Evolutionary conservation across 2,329 filamentous ascomycete species (phyloP).

Genomic region (Zarea fungicola): DNA sequence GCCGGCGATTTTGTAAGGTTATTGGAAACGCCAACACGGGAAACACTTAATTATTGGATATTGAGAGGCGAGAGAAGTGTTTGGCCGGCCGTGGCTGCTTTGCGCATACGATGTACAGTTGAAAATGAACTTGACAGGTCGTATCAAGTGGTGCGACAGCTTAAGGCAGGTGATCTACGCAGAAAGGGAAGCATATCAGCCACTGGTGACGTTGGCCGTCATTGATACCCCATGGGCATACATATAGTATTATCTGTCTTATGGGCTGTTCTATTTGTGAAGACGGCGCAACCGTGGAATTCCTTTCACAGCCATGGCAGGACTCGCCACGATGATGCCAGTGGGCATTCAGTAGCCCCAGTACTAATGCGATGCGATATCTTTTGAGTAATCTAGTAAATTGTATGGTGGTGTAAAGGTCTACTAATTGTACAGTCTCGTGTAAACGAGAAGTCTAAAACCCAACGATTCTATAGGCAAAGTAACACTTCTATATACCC

Average conservation of each 20-base stretch:
- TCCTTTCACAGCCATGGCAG: too few species aligned
- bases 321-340: too few species aligned
- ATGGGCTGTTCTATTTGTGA: background rate
- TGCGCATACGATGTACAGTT: constrained; percentile 76
- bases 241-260: background rate
- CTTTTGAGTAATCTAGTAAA: too few species aligned
- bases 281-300: too few species aligned
- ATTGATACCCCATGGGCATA: constrained; percentile 4
- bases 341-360: too few species aligned
- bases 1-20: constrained; percentile 69
- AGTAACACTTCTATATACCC: too few species aligned
- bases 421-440: too few species aligned
- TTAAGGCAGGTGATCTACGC: constrained; percentile 48
- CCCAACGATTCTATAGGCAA: too few species aligned
- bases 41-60: constrained; percentile 80
- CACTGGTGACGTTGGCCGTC: constrained; percentile 10
- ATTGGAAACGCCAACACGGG: constrained; percentile 74
- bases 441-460: too few species aligned
- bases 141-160: constrained; percentile 71
- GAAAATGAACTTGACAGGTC: constrained; percentile 84
- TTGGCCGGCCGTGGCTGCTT: constrained; percentile 80
- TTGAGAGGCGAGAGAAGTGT: constrained; percentile 77
- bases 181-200: constrained; percentile 38
- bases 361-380: too few species aligned
- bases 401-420: too few species aligned